These are phyloP conservation scores for Physcia stellaris DNA, from an alignment of 495 filamentous ascomycete species.

Conservation along the genomic window DNA sequence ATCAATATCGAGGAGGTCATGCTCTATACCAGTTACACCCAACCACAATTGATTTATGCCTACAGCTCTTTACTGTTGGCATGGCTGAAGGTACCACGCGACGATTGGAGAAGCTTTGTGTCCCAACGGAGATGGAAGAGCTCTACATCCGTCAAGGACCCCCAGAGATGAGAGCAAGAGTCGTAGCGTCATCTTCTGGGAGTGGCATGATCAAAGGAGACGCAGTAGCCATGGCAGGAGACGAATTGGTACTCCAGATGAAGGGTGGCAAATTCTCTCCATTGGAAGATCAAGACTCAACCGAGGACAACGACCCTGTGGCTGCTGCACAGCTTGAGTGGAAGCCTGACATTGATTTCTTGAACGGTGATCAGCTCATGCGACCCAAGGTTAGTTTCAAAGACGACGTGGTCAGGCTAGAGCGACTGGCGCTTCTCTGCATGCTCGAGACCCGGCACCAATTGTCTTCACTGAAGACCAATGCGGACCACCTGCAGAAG, in stretches of 20 bases:
- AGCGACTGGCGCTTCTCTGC: slow-evolving; percentile 10
- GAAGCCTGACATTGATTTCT: slow-evolving; percentile 11
- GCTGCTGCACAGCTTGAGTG: slow-evolving; percentile 9
- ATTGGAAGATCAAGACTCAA: slow-evolving; percentile 2
- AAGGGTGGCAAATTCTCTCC: not conserved
- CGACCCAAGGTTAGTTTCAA: not conserved
- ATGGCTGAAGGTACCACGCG: slow-evolving; percentile 17
- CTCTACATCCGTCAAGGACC: slow-evolving; percentile 19
- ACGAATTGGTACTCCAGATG: not conserved
- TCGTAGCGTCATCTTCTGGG: slow-evolving; percentile 19
- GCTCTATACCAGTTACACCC: slow-evolving; percentile 26
- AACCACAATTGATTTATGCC: slow-evolving; percentile 24
- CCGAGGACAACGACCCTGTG: not conserved
- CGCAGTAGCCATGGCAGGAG: slow-evolving; percentile 1
- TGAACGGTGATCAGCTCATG: not conserved
- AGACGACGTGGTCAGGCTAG: slow-evolving; percentile 1
- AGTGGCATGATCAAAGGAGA: slow-evolving; percentile 16
- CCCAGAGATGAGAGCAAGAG: slow-evolving; percentile 10
- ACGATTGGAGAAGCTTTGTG: slow-evolving; percentile 16
- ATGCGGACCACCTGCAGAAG: slow-evolving; percentile 4
- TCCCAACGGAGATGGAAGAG: slow-evolving; percentile 26
- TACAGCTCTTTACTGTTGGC: slow-evolving; percentile 27
- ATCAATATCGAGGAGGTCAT: slow-evolving; percentile 3
- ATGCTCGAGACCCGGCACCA: slow-evolving; percentile 4
- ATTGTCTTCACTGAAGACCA: not conserved